A percentile compares a stretch with the other conserved stretches of the same genome.
phyloP scores from a whole-genome alignment of 2,329 filamentous ascomycete genomes.

The Hypoxylon sp. region DNA sequence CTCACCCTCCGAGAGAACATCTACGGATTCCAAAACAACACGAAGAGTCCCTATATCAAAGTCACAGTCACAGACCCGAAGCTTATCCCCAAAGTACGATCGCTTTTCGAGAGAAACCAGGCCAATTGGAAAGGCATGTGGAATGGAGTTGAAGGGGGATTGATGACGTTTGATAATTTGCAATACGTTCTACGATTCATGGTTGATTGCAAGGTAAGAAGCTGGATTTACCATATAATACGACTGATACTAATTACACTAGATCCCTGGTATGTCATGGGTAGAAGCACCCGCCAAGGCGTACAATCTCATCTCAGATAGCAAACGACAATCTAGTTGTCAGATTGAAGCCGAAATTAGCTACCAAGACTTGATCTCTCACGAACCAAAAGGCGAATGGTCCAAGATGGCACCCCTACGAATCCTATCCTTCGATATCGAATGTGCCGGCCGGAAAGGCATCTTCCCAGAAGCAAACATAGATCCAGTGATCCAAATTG shows the following conservation, averaged over 20 bases:
- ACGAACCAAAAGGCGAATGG: constrained; percentile 92
- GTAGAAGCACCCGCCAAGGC: constrained; percentile 81
- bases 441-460: constrained; percentile 96
- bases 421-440: constrained; percentile 96
- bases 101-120: constrained; percentile 75
- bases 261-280: constrained; percentile 97
- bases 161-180: constrained; percentile 94
- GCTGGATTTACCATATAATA: background rate
- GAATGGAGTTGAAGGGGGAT: constrained; percentile 72
- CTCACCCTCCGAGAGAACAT: constrained; percentile 89
- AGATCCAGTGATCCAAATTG: constrained; percentile 97
- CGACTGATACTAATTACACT: constrained; percentile 30
- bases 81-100: constrained; percentile 78
- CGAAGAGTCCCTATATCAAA: constrained; percentile 90
- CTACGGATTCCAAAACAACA: constrained; percentile 93
- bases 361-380: constrained; percentile 84
- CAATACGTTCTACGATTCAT: constrained; percentile 96
- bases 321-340: constrained; percentile 85
- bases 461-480: constrained; percentile 93
- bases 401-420: constrained; percentile 96
- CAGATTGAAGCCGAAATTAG: constrained; percentile 92
- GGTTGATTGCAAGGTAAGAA: constrained; percentile 85
- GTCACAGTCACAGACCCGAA: constrained; percentile 92
- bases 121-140: constrained; percentile 94
- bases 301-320: constrained; percentile 73